Evolutionary conservation across 805 yeast genomes (phyloP).

Genomic region (Yamadazyma paraphyllophila): DNA sequence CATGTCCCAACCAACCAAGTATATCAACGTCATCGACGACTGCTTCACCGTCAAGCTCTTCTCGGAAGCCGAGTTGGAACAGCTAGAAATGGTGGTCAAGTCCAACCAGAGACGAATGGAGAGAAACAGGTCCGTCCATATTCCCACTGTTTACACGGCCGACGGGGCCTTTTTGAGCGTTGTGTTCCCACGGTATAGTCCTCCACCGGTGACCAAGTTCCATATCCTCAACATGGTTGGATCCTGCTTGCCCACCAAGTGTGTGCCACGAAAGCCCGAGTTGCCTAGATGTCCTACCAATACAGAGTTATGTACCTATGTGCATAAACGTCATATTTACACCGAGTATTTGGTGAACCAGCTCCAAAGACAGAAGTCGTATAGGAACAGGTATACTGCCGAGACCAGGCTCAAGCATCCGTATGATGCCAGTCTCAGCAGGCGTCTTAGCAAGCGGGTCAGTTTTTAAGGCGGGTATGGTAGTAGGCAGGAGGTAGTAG

Average conservation of each 20-base stretch:
- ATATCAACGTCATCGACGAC: slow-evolving; percentile 18
- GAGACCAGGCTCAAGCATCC: slow-evolving; percentile 3
- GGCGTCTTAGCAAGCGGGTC: slow-evolving; percentile 2
- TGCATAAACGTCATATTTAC: slow-evolving; percentile 22
- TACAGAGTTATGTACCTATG: slow-evolving; percentile 24
- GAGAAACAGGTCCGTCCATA: slow-evolving; percentile 1
- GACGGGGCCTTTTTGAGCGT: background rate
- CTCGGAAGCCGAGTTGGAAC: slow-evolving; percentile 5
- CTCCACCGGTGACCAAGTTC: slow-evolving; percentile 14
- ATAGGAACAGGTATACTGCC: background rate
- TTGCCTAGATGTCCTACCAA: slow-evolving; percentile 23
- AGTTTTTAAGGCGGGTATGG: background rate
- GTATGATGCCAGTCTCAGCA: slow-evolving; percentile 7
- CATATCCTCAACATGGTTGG: background rate
- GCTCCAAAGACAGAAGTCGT: slow-evolving; percentile 8
- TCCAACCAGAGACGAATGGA: slow-evolving; percentile 1
- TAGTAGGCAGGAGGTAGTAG: too few species aligned
- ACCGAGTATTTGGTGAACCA: slow-evolving; percentile 11
- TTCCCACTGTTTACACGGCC: background rate
- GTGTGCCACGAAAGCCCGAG: slow-evolving; percentile 15
- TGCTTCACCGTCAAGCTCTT: slow-evolving; percentile 13
- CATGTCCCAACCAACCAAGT: background rate
- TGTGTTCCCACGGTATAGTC: slow-evolving; percentile 14
- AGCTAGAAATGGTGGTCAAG: slow-evolving; percentile 3
- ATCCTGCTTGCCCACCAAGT: background rate